Base-by-base conservation (phyloP, 2,329 filamentous ascomycete species). In the Chaetomiaceae sp. region DNA sequence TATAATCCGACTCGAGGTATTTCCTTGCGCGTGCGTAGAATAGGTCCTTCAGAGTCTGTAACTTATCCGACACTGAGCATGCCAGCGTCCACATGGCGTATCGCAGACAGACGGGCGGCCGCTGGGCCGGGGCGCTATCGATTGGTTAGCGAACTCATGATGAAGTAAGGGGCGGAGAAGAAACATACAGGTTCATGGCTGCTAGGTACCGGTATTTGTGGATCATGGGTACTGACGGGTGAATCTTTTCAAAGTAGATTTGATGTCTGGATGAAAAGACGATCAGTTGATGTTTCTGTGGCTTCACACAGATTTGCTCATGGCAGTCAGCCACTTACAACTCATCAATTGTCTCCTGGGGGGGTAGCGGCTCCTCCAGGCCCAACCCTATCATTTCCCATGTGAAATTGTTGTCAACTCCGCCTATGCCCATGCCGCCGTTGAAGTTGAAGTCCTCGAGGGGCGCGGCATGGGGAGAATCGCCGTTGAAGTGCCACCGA, bases 1-100 rank as follows among this genome's bases (percentile, higher is more conserved):
- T 85, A 68, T 95, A 90, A 66, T 96, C 91, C 55, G 82, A 76
- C 67, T 97, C 90, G 38, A 90, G 79, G 65, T 97, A 97, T 66
- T 95, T 97, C 54, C 92, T 83, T 11, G 92, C 83, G 47, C 91
- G 81, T 58, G 87, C 83, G 67, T 99, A 99, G 67, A 97, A 96
- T 57, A 95, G 82, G 49, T 91, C 87, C 65, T 90, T 90, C 13
- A 96, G 71, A 49, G 82, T 81, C 30, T 79, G 75, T 67, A 89
- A 96, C 66, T 90, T 94, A 54, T 96, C 90, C 3, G 82, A 84
- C 38, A 91, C 80, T 5, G 89, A 86, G 57, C 90, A 91, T n/a
- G 92, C 90, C 64, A 90, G 74, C n/a, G 86, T 89, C 92, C 92
- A 97, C 77, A 97, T 95, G 51, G 89, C 90, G 71, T 99, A 99